Evolutionary conservation across 148 eudicot genomes (phyloP), one percentile per base, ranked within the genome.

Genomic region (Arbutus unedo): DNA sequence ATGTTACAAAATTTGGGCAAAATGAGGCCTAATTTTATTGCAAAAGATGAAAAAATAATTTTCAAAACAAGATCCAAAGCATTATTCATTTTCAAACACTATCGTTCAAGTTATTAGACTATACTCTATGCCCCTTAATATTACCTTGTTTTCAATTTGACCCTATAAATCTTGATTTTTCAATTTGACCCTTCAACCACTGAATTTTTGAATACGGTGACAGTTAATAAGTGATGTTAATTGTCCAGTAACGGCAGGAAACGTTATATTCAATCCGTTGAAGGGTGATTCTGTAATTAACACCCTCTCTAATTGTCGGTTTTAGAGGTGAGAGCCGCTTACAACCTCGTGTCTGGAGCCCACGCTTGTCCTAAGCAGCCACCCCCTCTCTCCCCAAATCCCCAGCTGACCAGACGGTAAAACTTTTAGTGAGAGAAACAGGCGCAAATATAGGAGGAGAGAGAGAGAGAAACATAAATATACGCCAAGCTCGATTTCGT

Each of bases 301-400:
- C 5, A 5, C 14, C 38, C 68, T 21, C 3, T 67, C 44, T 43
- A 73, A 73, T 73, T 45, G 75, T 73, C 53, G 53, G 25, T 8
- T 45, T 73, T 73, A 49, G 88, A 80, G 74, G 19, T 64, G 23
- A 70, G 76, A 44, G 76, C 50, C 76, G 50, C 25, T 73, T 73
- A 72, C 1, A 15, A 44, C 56, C 44, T n/a, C 59, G 53, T 47
- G 51, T 68, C 77, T 53, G 77, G 62, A 44, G 57, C 82, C 85
- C 83, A 80, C 82, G 38, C 50, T 62, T 55, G 75, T 57, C 66
- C 77, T 13, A 11, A 49, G 66, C 76, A 77, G 62, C 76, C 44
- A 8, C 76, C 50, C 38, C 38, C 38, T 31, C 38, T 31, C 38
- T 31, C 38, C 38, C 71, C 15, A 56, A 60, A 60, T 6, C 25